Evolutionary conservation across 2,329 filamentous ascomycete genomes (phyloP), one percentile per base, ranked within the genome.

Genomic region (Westerdykella aurantiaca): DNA sequence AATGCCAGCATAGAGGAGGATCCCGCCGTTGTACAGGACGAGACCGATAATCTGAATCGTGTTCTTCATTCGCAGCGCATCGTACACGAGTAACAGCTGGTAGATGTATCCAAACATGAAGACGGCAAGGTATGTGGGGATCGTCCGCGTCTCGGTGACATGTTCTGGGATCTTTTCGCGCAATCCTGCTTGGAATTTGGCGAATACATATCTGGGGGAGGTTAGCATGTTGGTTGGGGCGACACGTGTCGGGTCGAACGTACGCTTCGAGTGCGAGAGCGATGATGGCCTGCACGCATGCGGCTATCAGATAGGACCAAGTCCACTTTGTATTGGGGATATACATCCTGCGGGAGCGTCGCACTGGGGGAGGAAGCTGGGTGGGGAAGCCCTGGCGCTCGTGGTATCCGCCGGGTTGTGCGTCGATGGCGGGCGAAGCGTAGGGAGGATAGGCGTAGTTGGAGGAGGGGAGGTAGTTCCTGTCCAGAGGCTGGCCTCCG

Each of bases 101-200:
- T 97, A 98, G 45, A 98, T 69, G 71, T 95, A 97, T 48, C 88
- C 93, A 67, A 98, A 96, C 67, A 96, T 95, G 74, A 97, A 95
- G 38, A 98, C 81, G 18, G 91, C 88, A 46, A 98, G 77, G 70
- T 96, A 97, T 31, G 91, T 97, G 21, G 93, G 91, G 51, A 98
- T 95, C 0, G 90, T 80, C 66, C 71, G 73, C 39, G 73, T 70
- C 39, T 73, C 70, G 38, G 64, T 71, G 39, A 65, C 60, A 14
- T 58, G 50, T 23, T 69, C 63, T 44, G 70, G 59, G 37, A 53
- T 48, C 35, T 72, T 61, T 37, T 73, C 69, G 11, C 65, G 54
- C 31, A 78, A 66, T 49, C 74, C 81, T 35, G 70, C 70, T 66
- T 96, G 88, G 69, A 96, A 97, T 57, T 82, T 81, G 51, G 79